Conservation (phyloP, 2,329 filamentous ascomycete species). For the Xylaria sp. region DNA sequence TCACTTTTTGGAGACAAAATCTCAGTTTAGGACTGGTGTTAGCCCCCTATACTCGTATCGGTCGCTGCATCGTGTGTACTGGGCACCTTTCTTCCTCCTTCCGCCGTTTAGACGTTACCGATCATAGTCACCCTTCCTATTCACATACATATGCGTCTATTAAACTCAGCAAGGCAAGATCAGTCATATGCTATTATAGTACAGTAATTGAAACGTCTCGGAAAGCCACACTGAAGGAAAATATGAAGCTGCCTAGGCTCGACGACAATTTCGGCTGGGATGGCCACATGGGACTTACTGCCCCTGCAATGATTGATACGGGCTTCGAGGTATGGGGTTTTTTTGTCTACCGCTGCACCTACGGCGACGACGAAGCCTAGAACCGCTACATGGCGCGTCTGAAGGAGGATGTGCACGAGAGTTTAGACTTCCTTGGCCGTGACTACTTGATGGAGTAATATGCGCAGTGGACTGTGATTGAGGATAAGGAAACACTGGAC, state of each 20-base stretch:
- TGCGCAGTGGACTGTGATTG: conserved; percentile 4
- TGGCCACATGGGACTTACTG: neutral
- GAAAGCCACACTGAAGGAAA: no score
- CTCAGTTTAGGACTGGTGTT: no score
- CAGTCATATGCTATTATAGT: no score
- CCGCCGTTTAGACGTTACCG: no score
- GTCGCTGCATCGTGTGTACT: no score
- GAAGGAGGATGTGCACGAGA: neutral
- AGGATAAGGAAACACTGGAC: conserved; percentile 2
- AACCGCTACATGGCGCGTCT: neutral
- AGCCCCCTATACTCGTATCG: no score
- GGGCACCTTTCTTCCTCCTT: no score
- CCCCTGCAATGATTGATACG: neutral
- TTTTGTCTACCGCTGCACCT: conserved; percentile 11
- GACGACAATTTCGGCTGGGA: conserved; percentile 2
- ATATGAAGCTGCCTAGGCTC: conserved; percentile 3
- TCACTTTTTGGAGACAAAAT: no score
- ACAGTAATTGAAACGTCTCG: no score
- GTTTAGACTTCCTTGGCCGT: neutral
- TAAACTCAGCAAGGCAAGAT: no score
- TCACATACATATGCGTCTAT: no score
- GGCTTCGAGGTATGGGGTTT: conserved; percentile 9
- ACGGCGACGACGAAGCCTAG: conserved; percentile 12
- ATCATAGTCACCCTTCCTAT: no score
- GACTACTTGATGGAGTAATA: conserved; percentile 7